Percentiles rank a stretch among this genome's conserved stretches.
Evolutionary conservation across 306 rosid genomes (phyloP).

Genomic region (Sphenostylis stenocarpa): DNA sequence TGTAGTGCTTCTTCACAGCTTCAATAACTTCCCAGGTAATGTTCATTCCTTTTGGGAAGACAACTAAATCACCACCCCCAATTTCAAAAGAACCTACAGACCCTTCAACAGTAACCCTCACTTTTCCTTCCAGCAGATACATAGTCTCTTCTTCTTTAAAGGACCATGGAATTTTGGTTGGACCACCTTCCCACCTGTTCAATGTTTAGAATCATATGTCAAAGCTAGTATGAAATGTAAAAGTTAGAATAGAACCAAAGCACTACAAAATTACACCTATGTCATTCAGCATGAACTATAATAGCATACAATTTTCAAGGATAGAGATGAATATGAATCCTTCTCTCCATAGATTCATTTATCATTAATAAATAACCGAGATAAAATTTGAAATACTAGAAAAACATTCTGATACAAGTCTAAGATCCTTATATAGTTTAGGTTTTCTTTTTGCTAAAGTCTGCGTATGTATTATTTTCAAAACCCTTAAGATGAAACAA

Average conservation of each 20-base stretch:
- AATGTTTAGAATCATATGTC: conserved; percentile 7
- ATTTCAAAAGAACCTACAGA: conserved; percentile 46
- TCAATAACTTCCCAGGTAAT: conserved; percentile 59
- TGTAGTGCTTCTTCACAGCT: conserved; percentile 54
- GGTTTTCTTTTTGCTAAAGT: background rate
- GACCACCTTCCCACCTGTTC: conserved; percentile 52
- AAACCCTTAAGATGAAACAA: background rate
- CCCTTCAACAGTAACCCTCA: conserved; percentile 49
- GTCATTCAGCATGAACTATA: background rate
- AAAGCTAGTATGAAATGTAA: background rate
- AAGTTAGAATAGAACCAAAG: background rate
- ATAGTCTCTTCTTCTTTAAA: conserved; percentile 48
- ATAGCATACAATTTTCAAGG: background rate
- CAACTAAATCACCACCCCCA: conserved; percentile 57
- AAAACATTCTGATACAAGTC: background rate
- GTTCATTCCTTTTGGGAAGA: conserved; percentile 62
- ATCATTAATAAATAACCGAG: background rate
- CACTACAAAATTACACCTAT: background rate
- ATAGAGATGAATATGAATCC: background rate
- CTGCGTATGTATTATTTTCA: background rate
- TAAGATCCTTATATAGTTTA: background rate
- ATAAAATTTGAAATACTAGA: background rate
- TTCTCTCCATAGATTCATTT: background rate
- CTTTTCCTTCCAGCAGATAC: conserved; percentile 57
- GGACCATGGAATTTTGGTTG: conserved; percentile 52